Evolutionary conservation across 768 basidiomycete genomes (phyloP).

Genomic region (Clavulina sp.): DNA sequence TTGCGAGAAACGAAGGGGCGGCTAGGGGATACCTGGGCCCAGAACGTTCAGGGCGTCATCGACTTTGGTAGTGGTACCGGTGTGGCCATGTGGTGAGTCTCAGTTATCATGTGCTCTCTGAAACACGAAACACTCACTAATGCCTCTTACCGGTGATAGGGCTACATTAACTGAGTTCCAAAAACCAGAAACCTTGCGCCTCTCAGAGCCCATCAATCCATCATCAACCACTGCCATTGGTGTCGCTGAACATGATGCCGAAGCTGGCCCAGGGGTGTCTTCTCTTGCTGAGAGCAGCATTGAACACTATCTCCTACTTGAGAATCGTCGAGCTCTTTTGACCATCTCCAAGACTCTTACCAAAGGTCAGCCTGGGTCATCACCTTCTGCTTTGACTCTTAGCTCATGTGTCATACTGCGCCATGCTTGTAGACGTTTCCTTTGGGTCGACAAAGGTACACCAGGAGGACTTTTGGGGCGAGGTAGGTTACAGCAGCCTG

Average conservation of each 20-base stretch:
- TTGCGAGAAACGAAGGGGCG: conserved; percentile 47
- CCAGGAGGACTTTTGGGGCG: conserved; percentile 8
- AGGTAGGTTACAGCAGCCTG: conserved; percentile 2
- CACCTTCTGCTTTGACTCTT: neutral
- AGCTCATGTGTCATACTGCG: neutral
- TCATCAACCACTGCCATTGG: too few species aligned
- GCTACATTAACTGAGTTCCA: too few species aligned
- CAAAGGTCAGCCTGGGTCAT: conserved; percentile 5
- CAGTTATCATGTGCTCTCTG: too few species aligned
- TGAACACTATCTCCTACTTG: conserved; percentile 52
- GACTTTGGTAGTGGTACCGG: conserved; percentile 80
- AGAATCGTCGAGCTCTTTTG: conserved; percentile 55
- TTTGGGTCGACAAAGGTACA: neutral
- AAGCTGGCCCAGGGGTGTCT: conserved; percentile 20
- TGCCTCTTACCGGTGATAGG: too few species aligned
- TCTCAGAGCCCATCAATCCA: too few species aligned
- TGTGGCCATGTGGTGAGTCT: conserved; percentile 59
- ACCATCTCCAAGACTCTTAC: conserved; percentile 48
- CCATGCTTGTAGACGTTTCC: conserved; percentile 4
- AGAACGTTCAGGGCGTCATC: conserved; percentile 36
- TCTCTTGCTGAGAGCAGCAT: conserved; percentile 26
- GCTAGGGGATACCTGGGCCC: conserved; percentile 37
- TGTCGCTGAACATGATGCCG: conserved; percentile 8
- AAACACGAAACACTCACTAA: too few species aligned
- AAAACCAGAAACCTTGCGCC: too few species aligned